Conservation (phyloP, 805 yeast species). For the Pichia ethanolica region DNA sequence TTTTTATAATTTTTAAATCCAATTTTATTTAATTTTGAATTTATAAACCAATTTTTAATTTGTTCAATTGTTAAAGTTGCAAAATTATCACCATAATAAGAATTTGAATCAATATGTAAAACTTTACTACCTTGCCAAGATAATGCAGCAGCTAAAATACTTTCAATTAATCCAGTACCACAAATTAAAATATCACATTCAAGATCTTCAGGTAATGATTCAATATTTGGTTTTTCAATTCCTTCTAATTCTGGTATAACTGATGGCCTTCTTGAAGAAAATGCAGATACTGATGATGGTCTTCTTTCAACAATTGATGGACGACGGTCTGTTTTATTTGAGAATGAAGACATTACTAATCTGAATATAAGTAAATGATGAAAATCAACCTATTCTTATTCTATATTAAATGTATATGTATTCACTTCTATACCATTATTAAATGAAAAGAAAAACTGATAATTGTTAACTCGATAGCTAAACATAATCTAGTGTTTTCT, state of each 20-base stretch:
- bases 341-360: conserved; percentile 10
- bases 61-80: conserved; percentile 87
- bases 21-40: conserved; percentile 43
- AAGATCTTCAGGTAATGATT: conserved; percentile 50
- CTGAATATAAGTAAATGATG: no score
- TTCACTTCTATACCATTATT: no score
- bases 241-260: conserved; percentile 70
- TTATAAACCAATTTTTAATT: conserved; percentile 71
- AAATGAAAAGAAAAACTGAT: no score
- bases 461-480: no score
- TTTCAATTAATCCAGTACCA: conserved; percentile 89
- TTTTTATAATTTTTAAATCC: conserved; percentile 36
- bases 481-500: no score
- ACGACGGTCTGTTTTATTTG: conserved; percentile 57
- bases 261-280: conserved; percentile 26
- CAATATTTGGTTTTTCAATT: conserved; percentile 61
- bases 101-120: conserved; percentile 77
- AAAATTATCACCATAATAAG: conserved; percentile 81
- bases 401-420: no score
- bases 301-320: conserved; percentile 41
- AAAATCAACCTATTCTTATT: no score
- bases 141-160: conserved; percentile 84
- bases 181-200: conserved; percentile 77
- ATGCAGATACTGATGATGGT: conserved; percentile 23
- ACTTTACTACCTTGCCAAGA: conserved; percentile 99